phyloP scores from a whole-genome alignment of 371 early-diverging fungal genomes.

The Mortierella sp. region DNA sequence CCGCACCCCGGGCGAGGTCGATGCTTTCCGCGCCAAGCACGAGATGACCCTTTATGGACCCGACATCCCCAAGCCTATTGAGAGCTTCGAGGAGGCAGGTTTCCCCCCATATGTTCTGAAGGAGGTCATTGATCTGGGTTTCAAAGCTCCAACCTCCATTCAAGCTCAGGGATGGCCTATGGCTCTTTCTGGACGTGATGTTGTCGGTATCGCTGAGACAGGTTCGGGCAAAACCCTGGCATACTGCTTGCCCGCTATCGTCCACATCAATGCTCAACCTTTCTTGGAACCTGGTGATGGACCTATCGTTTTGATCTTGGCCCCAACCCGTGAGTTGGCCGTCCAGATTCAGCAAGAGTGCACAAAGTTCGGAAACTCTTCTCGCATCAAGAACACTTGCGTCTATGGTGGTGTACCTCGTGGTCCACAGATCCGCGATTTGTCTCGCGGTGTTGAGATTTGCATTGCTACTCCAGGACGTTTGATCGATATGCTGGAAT shows the following conservation, averaged over 20 bases:
- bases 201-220: constrained; percentile 98
- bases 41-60: constrained; percentile 81
- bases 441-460: constrained; percentile 94
- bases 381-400: constrained; percentile 93
- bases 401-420: constrained; percentile 97
- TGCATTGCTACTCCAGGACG: constrained; percentile 99
- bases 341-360: constrained; percentile 96
- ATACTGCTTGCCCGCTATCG: constrained; percentile 96
- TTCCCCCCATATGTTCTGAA: constrained; percentile 89
- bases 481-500: constrained; percentile 97
- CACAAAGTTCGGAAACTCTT: constrained; percentile 88
- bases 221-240: constrained; percentile 99
- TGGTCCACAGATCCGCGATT: constrained; percentile 94
- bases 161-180: constrained; percentile 99
- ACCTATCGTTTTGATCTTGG: constrained; percentile 93
- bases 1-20: constrained; percentile 68
- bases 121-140: constrained; percentile 88
- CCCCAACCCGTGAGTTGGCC: constrained; percentile 95
- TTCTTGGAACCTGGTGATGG: constrained; percentile 96
- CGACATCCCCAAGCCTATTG: constrained; percentile 83
- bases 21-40: constrained; percentile 70
- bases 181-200: constrained; percentile 98
- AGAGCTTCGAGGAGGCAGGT: constrained; percentile 84
- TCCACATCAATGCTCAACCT: constrained; percentile 99
- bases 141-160: constrained; percentile 94